Evolutionary conservation across 2,329 filamentous ascomycete species (phyloP), one percentile per base, ranked within the genome.

Genomic region (Curvularia hawaiiensis): DNA sequence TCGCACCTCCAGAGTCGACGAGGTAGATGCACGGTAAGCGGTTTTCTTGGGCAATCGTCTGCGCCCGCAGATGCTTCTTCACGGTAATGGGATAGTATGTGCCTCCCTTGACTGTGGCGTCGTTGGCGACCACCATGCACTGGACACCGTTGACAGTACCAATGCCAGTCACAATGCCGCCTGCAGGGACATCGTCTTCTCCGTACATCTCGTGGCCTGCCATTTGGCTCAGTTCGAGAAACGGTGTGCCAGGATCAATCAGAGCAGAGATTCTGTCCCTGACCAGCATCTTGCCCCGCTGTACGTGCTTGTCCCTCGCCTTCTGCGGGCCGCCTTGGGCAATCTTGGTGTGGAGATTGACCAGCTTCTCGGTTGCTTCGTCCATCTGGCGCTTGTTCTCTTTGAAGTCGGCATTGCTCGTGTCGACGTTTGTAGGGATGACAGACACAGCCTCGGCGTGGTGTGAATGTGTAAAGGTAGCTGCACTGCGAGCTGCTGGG

Each of bases 61-160:
- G 95, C 4, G 94, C 94, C 61, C 94, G 87, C 16, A 98, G 82
- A 77, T 98, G 95, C 82, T 99, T 99, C 82, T 97, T 97, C 58
- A 98, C 91, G 0, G 94, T 99, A 67, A 98, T 92, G 1, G 94
- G 94, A 73, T 94, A 98, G 79, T 99, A 99, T 1, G 94, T 96
- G 24, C 94, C 94, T 51, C 94, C 94, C 79, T 98, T 99, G 71
- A 98, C 94, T 58, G 94, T 97, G 79, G 91, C 96, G 75, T 97
- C 94, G 75, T 98, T 97, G 56, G 92, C 93, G 49, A 97, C 90
- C 67, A 98, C 90, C 80, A 97, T 89, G 76, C 94, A 98, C 40
- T 88, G 89, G 26, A 97, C 92, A 14, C 94, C 94, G 74, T 95
- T 90, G 26, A 99, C 90, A 2, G 90, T 89, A 3, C 94, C 94